Conservation (phyloP, 176 grass and related monocot species). For the Carex scoparia region DNA sequence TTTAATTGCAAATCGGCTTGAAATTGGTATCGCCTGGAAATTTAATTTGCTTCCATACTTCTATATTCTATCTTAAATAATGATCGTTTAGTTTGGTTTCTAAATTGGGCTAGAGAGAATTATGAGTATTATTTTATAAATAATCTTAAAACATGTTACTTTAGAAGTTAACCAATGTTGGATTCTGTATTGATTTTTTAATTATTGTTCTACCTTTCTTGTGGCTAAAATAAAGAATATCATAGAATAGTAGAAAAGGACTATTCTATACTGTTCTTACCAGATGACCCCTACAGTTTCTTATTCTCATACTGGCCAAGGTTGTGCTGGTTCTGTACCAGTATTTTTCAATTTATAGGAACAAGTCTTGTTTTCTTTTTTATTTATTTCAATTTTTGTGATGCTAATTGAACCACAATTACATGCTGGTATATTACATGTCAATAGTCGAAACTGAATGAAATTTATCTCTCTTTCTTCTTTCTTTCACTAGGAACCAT, state of each 20-base stretch:
- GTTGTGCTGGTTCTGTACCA: neutral
- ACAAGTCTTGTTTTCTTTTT: neutral
- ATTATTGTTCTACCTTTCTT: neutral
- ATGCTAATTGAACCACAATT: neutral
- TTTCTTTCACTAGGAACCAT: conserved; percentile 34
- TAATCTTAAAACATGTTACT: neutral
- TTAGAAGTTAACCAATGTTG: neutral
- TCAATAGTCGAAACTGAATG: neutral
- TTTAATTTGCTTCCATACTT: too few relatives aligned
- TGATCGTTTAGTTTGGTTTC: too few relatives aligned
- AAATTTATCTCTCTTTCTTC: neutral
- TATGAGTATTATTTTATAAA: neutral
- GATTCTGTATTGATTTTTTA: neutral
- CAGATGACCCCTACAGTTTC: neutral
- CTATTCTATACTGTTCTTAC: neutral
- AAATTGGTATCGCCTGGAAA: neutral
- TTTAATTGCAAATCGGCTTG: neutral
- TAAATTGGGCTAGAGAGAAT: neutral
- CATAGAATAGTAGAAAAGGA: neutral
- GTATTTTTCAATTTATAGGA: neutral
- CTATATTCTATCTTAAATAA: too few relatives aligned
- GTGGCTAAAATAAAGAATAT: neutral
- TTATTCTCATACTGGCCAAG: neutral
- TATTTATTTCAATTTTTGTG: neutral
- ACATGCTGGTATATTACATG: neutral